Evolutionary conservation across 2,329 filamentous ascomycete species (phyloP), one percentile per base, ranked within the genome.

Genomic region (Colletotrichum neosansevieriae): DNA sequence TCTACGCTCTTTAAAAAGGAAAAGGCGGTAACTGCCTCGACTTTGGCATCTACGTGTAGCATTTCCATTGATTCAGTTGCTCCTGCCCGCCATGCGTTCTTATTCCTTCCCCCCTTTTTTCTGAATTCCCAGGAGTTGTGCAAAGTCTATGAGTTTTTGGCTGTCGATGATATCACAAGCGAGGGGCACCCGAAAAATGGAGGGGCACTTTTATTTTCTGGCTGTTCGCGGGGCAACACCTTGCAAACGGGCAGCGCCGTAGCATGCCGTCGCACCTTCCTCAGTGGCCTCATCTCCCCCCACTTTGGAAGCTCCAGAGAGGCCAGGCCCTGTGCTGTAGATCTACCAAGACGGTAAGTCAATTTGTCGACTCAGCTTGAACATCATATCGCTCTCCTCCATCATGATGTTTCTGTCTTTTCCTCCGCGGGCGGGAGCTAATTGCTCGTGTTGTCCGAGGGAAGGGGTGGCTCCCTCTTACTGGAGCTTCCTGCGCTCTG

Each of bases 171-270:
- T 59, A 36, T 59, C 58, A 61, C 45, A 53, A 38, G 36, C 49
- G 54, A 59, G 62, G 62, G 54, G 42, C 59, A 62, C 13, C 15
- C 10, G 11, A 2, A 6, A 36, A 56, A 47, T 64, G 53, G 64
- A 67, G 64, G 64, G 64, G 64, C 34, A 67, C 19, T 64, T 21
- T 19, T 21, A 38, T 29, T 45, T 17, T 34, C 13, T 49, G 34
- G 47, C 54, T 60, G 62, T 63, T 67, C 58, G 49, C 63, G 58
- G 63, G 63, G 63, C 63, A 62, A 62, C 65, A 64, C 65, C 60
- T 34, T 32, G 45, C 66, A 65, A 65, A 65, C 61, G 66, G 60
- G 45, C 61, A 51, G 51, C 57, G 29, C 50, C 24, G 54, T 45
- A 29, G 54, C 40, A 54, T 54, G 29, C 51, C 29, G 34, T 44